phyloP scores from a whole-genome alignment of 1,284 basidiomycete genomes.

The Heterobasidion parviporum region DNA sequence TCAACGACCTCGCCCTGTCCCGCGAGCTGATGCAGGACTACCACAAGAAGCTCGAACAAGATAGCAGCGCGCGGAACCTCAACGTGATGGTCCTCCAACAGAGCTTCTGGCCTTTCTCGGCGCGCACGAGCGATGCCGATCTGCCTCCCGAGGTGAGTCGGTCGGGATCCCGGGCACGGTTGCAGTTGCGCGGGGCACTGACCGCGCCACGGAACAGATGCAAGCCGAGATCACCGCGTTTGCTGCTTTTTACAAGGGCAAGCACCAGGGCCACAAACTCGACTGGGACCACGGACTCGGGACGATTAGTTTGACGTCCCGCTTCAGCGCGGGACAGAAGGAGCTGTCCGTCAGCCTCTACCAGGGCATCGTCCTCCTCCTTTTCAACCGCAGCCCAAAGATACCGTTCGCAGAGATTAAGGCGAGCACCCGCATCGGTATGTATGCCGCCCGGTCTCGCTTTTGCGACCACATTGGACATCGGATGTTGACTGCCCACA shows the following conservation, averaged over 20 bases:
- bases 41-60: slow-evolving; percentile 21
- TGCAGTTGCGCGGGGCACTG: background rate
- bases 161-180: background rate
- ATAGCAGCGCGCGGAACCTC: slow-evolving; percentile 27
- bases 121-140: slow-evolving; percentile 35
- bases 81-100: slow-evolving; percentile 67
- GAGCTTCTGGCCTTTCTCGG: slow-evolving; percentile 69
- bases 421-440: slow-evolving; percentile 70
- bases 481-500: slow-evolving; percentile 19
- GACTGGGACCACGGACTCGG: slow-evolving; percentile 82
- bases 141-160: slow-evolving; percentile 43
- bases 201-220: slow-evolving; percentile 41
- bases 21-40: slow-evolving; percentile 60
- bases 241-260: slow-evolving; percentile 62
- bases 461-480: background rate
- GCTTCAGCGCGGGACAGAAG: slow-evolving; percentile 68
- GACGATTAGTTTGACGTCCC: slow-evolving; percentile 63
- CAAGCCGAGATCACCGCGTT: slow-evolving; percentile 59
- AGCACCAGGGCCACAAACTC: slow-evolving; percentile 67
- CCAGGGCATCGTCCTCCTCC: slow-evolving; percentile 81
- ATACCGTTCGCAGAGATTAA: slow-evolving; percentile 66
- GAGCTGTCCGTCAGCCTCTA: slow-evolving; percentile 89
- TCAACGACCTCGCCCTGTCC: slow-evolving; percentile 76
- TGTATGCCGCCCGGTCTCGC: slow-evolving; percentile 17
- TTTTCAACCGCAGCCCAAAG: slow-evolving; percentile 74